These are phyloP conservation scores for Camelina neglecta DNA, from an alignment of 345 rosid species.

Conservation along the genomic window DNA sequence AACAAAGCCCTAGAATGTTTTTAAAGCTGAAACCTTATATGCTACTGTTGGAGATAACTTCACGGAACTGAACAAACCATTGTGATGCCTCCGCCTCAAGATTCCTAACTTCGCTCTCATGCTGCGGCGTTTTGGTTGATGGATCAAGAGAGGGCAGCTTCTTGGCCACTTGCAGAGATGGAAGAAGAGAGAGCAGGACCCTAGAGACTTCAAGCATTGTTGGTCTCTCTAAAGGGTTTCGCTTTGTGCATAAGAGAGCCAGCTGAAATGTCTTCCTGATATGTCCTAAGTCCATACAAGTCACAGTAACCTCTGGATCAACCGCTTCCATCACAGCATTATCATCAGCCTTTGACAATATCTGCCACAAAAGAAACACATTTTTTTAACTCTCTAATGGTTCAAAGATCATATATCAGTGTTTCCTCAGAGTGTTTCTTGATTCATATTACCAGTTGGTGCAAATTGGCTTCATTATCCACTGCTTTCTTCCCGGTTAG, in stretches of 20 bases:
- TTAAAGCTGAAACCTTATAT: conserved; percentile 39
- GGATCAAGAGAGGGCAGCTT: conserved; percentile 47
- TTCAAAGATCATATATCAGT: conserved; percentile 4
- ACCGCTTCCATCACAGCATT: conserved; percentile 92
- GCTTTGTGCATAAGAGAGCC: conserved; percentile 81
- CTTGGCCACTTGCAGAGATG: conserved; percentile 52
- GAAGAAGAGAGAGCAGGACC: conserved; percentile 69
- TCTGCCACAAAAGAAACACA: conserved; percentile 45
- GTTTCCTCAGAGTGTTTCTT: not conserved
- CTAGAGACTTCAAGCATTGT: conserved; percentile 89
- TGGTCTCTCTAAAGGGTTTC: conserved; percentile 74
- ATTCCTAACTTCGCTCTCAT: conserved; percentile 13
- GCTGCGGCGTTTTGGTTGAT: conserved; percentile 48
- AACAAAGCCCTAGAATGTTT: conserved; percentile 17
- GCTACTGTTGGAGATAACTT: conserved; percentile 73
- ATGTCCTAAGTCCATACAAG: conserved; percentile 68
- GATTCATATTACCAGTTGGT: conserved; percentile 70
- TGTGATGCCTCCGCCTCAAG: conserved; percentile 49
- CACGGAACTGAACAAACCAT: conserved; percentile 74
- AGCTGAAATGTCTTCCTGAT: conserved; percentile 78
- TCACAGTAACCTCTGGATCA: conserved; percentile 85
- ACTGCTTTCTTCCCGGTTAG: conserved; percentile 96
- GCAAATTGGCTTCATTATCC: conserved; percentile 87
- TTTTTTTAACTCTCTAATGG: not conserved
- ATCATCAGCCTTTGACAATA: conserved; percentile 73